Percentiles rank a stretch among this genome's conserved stretches.
Conservation (phyloP, 2,329 filamentous ascomycete species). For the Epichloe bromicola region DNA sequence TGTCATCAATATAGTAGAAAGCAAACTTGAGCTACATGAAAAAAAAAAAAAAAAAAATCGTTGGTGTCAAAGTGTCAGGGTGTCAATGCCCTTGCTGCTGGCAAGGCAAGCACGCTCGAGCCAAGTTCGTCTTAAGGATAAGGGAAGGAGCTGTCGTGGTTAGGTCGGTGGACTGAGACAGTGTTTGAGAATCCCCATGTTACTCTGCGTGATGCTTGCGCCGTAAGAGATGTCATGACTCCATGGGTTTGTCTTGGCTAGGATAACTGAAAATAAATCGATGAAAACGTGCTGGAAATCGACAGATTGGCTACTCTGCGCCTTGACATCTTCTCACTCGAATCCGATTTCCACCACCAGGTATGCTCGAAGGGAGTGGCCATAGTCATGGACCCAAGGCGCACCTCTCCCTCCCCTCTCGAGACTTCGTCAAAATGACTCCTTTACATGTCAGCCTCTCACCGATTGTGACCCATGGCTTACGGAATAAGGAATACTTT, state of each 20-base stretch:
- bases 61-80: too few relatives aligned
- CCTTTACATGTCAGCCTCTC: background rate
- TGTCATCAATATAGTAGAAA: background rate
- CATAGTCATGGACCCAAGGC: background rate
- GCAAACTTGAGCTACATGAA: background rate
- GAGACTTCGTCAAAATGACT: too few relatives aligned
- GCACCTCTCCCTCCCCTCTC: too few relatives aligned
- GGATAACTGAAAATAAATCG: too few relatives aligned
- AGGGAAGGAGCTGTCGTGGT: background rate
- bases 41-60: too few relatives aligned
- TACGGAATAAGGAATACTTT: too few relatives aligned
- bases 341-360: background rate
- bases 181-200: background rate
- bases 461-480: too few relatives aligned
- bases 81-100: background rate
- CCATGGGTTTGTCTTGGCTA: background rate
- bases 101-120: constrained; percentile 3
- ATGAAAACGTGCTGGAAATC: too few relatives aligned
- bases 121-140: constrained; percentile 3
- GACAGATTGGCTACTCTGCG: background rate
- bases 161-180: constrained; percentile 1
- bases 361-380: background rate
- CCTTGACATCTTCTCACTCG: background rate
- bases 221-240: background rate
- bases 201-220: background rate